A percentile compares a stretch with the other conserved stretches of the same genome.
phyloP scores from a whole-genome alignment of 179 eudicot genomes.

The Heliamphora pulchella region DNA sequence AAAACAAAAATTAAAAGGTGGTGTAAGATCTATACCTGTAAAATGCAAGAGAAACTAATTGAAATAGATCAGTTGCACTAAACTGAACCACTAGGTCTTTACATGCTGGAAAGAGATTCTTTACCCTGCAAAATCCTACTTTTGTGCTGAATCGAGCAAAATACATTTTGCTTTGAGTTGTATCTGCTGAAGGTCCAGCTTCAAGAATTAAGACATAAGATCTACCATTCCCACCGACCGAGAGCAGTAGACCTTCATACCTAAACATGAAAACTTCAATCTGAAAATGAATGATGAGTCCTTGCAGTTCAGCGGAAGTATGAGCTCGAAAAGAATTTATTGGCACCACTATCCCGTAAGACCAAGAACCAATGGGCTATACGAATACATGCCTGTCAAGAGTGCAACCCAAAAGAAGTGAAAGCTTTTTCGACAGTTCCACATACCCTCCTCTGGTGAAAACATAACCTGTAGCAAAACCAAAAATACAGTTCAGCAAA shows the following conservation, averaged over 20 bases:
- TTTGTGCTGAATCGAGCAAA: constrained; percentile 82
- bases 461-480: constrained; percentile 59
- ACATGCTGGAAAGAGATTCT: constrained; percentile 14
- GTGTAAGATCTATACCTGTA: constrained; percentile 11
- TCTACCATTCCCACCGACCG: constrained; percentile 96
- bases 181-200: constrained; percentile 66
- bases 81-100: neutral
- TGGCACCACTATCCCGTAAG: neutral
- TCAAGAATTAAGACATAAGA: constrained; percentile 78
- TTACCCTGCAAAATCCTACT: constrained; percentile 93
- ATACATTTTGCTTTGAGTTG: constrained; percentile 66
- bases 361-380: neutral
- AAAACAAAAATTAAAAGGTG: constrained; percentile 16
- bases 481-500: constrained; percentile 8
- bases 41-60: constrained; percentile 8
- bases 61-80: constrained; percentile 1
- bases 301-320: neutral
- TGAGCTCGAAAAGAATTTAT: neutral
- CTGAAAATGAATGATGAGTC: neutral
- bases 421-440: constrained; percentile 68
- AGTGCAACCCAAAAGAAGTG: constrained; percentile 84
- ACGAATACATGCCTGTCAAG: constrained; percentile 62
- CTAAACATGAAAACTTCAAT: constrained; percentile 29
- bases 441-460: constrained; percentile 91
- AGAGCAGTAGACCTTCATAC: constrained; percentile 86